These are phyloP conservation scores for Dioscorea cayenensis DNA, from an alignment of 116 monocot species.

Conservation along the genomic window DNA sequence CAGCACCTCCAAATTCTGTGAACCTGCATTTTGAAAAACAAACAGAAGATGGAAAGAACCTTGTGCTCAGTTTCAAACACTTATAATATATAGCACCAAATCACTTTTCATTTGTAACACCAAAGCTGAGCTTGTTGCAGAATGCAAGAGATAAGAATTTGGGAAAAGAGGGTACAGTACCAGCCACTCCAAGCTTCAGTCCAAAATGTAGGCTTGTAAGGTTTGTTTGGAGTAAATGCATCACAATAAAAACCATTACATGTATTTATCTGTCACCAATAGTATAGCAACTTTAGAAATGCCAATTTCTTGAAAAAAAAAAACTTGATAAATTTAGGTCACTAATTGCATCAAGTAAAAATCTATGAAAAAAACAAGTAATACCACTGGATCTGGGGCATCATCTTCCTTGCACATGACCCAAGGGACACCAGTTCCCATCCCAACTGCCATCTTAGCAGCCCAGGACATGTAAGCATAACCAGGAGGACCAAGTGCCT, in stretches of 20 bases:
- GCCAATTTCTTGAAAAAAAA: too few relatives aligned
- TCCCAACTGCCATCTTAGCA: slow-evolving; percentile 78
- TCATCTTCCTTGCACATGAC: slow-evolving; percentile 99
- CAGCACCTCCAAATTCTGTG: slow-evolving; percentile 84
- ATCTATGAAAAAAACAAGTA: background rate
- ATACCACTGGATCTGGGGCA: slow-evolving; percentile 98
- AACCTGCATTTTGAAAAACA: slow-evolving; percentile 50
- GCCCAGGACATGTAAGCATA: slow-evolving; percentile 81
- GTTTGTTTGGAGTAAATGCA: slow-evolving; percentile 53
- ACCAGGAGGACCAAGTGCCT: slow-evolving; percentile 71
- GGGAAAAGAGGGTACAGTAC: slow-evolving; percentile 20
- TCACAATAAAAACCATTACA: slow-evolving; percentile 81
- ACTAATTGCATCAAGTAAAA: background rate
- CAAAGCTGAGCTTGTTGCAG: too few relatives aligned
- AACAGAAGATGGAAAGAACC: background rate
- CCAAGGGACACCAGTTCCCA: slow-evolving; percentile 93
- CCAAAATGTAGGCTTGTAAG: slow-evolving; percentile 70
- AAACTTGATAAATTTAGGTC: too few relatives aligned
- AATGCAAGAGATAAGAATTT: background rate
- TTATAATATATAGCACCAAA: too few relatives aligned
- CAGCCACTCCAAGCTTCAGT: slow-evolving; percentile 90
- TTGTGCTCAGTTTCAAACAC: background rate
- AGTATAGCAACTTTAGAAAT: too few relatives aligned
- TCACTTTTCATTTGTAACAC: too few relatives aligned
- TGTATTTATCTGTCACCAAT: slow-evolving; percentile 48